Evolutionary conservation across 495 filamentous ascomycete species (phyloP), one percentile per base, ranked within the genome.

Genomic region (Penicillium longicatenatum): DNA sequence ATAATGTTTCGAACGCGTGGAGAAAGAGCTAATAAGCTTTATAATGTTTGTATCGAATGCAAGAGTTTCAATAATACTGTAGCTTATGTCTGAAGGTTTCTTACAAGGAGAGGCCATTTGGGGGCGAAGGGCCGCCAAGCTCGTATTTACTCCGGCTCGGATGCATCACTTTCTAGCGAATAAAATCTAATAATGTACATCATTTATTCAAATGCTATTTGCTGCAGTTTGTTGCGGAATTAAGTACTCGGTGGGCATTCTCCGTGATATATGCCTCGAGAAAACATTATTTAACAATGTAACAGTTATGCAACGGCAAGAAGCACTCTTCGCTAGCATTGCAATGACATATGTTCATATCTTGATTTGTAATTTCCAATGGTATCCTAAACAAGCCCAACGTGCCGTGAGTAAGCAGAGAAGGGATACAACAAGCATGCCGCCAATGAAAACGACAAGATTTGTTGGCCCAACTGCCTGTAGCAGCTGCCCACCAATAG

Each of bases 231-330:
- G 26, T 26, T 4, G 26, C 26, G 7, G 7, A 6, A 26, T 26
- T 26, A 26, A 26, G 7, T 26, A 19, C n/a, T 19, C n/a, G 42
- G 42, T 19, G n/a, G 4, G 19, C 8, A 16, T 44, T 44, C 42
- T 9, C 8, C 19, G 12, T 7, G 1, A 16, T 35, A 35, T 35
- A 35, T 35, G 12, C 16, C 88, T 60, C 31, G 12, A 12, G 12
- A 35, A 35, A 35, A 35, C n/a, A 1, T 9, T 35, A 35, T 35
- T 9, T 35, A 14, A 35, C 3, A 35, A 35, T 35, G 10, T 35
- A 14, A 35, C 31, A 9, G 12, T 3, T 33, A 11, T 14, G 31
- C 31, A 35, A 35, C 8, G 9, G 31, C 9, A 3, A 7, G 8
- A 9, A 35, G 10, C 31, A 6, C 4, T 6, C 26, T 26, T 26